Percentiles rank a stretch among this genome's conserved stretches.
Evolutionary conservation across 495 filamentous ascomycete genomes (phyloP).

Genomic region (Pseudotulostoma volvatum): DNA sequence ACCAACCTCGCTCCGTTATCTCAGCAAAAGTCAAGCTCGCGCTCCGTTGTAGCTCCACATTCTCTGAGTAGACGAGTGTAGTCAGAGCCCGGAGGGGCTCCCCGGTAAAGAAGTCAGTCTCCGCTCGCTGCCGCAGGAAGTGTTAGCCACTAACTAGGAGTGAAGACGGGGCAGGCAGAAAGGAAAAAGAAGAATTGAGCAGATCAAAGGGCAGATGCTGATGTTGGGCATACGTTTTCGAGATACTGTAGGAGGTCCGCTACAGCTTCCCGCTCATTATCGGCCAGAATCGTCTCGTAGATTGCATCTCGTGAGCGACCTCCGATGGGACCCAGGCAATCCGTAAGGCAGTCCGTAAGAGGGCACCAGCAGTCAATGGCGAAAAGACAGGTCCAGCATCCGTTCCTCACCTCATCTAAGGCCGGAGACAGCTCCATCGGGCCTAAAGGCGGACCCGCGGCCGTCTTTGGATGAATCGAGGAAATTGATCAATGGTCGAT

Average conservation of each 20-base stretch:
- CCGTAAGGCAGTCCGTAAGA: constrained; percentile 25
- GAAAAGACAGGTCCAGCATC: constrained; percentile 30
- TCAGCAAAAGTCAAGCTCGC: constrained; percentile 97
- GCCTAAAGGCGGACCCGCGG: constrained; percentile 15
- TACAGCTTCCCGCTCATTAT: constrained; percentile 93
- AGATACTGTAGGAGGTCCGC: constrained; percentile 89
- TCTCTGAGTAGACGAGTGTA: constrained; percentile 94
- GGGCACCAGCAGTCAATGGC: constrained; percentile 32
- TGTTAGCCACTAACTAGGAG: constrained; percentile 1
- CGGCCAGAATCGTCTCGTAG: constrained; percentile 88
- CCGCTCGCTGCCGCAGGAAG: constrained; percentile 48
- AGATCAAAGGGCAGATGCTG: not conserved
- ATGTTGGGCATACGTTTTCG: constrained; percentile 57
- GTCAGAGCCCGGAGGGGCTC: constrained; percentile 89
- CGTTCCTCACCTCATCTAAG: constrained; percentile 28
- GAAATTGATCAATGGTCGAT: not conserved
- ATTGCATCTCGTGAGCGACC: constrained; percentile 81
- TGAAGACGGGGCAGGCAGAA: not conserved
- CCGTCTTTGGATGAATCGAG: constrained; percentile 5
- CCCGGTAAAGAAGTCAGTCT: constrained; percentile 96
- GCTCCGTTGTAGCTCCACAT: constrained; percentile 94
- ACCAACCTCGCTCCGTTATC: constrained; percentile 90
- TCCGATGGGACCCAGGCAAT: constrained; percentile 30
- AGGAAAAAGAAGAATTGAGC: not conserved
- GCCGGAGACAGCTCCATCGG: constrained; percentile 19